Conservation (phyloP, 2,329 filamentous ascomycete species). For the Aspergillus brasiliensis region DNA sequence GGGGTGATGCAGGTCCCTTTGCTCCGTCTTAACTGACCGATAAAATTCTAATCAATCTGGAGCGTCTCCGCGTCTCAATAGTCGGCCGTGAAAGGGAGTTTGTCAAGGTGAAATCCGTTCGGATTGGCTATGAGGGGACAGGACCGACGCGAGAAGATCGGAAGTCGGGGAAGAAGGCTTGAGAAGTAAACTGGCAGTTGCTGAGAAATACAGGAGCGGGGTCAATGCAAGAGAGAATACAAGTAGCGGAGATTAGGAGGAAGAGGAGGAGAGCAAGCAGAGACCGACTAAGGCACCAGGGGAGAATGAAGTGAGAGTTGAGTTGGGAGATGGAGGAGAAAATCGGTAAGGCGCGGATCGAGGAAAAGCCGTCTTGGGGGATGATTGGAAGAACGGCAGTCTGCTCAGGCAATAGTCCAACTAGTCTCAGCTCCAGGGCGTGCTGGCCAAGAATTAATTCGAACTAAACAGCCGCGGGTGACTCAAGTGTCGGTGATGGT, state of each 20-base stretch:
- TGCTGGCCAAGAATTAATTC: not conserved
- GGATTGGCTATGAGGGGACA: not conserved
- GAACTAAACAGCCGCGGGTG: slow-evolving; percentile 8
- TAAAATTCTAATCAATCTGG: not conserved
- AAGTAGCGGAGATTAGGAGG: slow-evolving; percentile 1
- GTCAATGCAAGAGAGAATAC: not conserved
- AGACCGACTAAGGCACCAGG: not conserved
- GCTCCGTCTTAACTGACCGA: not conserved
- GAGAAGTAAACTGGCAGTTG: not conserved
- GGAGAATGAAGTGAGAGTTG: slow-evolving; percentile 8
- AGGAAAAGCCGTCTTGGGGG: slow-evolving; percentile 12
- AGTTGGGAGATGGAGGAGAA: slow-evolving; percentile 6
- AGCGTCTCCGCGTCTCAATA: not conserved
- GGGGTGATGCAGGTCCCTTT: not conserved
- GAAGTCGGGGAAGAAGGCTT: not conserved
- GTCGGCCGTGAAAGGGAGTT: not conserved
- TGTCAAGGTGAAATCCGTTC: not conserved
- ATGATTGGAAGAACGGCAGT: slow-evolving; percentile 5
- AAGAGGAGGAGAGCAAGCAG: not conserved
- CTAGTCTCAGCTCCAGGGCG: not conserved
- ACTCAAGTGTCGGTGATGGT: not conserved
- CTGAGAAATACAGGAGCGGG: not conserved
- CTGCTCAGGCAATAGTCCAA: slow-evolving; percentile 16
- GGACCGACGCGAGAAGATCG: not conserved
- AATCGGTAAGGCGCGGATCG: slow-evolving; percentile 21